Evolutionary conservation across 1,139 yeast species (phyloP).

Genomic region (Meyerozyma elateridarum): DNA sequence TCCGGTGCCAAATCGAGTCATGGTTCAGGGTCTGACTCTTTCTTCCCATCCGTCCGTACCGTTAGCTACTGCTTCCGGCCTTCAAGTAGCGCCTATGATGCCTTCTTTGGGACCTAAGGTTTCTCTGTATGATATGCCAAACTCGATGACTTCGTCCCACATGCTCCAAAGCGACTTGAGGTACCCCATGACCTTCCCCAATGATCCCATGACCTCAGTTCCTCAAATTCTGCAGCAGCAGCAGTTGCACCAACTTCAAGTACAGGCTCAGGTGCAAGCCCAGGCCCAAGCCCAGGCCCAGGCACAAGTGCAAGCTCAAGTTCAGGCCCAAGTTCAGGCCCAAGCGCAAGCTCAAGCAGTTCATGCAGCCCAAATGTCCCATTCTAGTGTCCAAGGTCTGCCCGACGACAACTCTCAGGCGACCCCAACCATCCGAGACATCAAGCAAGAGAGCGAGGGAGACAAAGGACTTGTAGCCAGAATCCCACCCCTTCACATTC

Average conservation of each 20-base stretch:
- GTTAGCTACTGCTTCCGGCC: not conserved
- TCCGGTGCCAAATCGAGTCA: constrained; percentile 1
- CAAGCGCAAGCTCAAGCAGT: constrained; percentile 6
- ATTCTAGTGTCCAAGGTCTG: not conserved
- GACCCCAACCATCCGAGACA: too few species aligned
- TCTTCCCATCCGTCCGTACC: too few species aligned
- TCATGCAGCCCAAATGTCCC: constrained; percentile 1
- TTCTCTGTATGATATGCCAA: not conserved
- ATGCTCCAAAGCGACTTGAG: not conserved
- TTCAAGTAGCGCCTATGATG: constrained; percentile 1
- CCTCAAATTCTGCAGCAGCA: not conserved
- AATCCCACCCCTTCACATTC: constrained; percentile 44
- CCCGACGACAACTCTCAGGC: too few species aligned
- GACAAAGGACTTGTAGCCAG: constrained; percentile 34
- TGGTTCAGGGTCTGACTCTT: not conserved
- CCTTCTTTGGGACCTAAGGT: not conserved
- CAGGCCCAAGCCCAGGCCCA: constrained; percentile 7
- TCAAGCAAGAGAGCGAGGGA: constrained; percentile 6
- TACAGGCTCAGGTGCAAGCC: not conserved
- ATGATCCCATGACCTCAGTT: not conserved
- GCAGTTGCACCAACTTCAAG: not conserved
- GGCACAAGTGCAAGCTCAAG: constrained; percentile 11
- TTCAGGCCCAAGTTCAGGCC: constrained; percentile 8
- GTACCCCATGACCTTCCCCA: constrained; percentile 1
- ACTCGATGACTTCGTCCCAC: not conserved